Base-by-base conservation (phyloP, 768 basidiomycete genomes). In the Wakefieldia striispora region DNA sequence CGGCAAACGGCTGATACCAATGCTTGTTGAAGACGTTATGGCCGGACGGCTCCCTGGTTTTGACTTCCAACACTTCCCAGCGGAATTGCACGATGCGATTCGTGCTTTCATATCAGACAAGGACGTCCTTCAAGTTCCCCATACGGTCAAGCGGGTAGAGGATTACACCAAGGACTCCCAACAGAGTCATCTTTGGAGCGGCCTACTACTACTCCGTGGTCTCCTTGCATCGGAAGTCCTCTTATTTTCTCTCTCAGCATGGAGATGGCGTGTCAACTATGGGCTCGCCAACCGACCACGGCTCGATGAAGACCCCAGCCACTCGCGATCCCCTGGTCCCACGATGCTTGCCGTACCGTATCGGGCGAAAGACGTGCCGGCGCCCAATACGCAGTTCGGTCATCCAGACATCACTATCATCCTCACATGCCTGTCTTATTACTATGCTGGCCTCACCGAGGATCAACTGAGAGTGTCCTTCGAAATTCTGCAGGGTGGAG, bases 191-290 rank as follows among this genome's bases (percentile, higher is more conserved):
- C 6, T 56, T 14, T 64, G 61, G 56, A 14, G 33, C 5, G 55
- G 50, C 16, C 35, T 70, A 4, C 50, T 70, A 11, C 47, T 67
- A 8, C 40, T 72, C n/a, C 69, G 69, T n/a, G 69, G 69, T 5
- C 57, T 70, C 34, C 36, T 70, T 2, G 59, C 57, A 12, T 56
- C 40, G 27, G 60, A 55, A 2, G 50, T 64, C 11, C 48, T 66
- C 4, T 20, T 57, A 11, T 54, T 49, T 42, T 48, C 42, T 19
- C 43, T 66, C 7, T 47, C 35, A 40, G 65, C 63, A 36, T 49
- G 56, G 9, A 51, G 64, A 19, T 66, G 59, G 59, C 43, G 64
- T 3, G 64, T 66, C 2, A 58, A 66, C 38, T 66, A 66, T 43
- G 65, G 50, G 5, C 40, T 51, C 19, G n/a, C n/a, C n/a, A n/a